A percentile compares a stretch with the other conserved stretches of the same genome.
Conservation (phyloP, 2,329 filamentous ascomycete genomes). For the Sclerotinia glacialis region DNA sequence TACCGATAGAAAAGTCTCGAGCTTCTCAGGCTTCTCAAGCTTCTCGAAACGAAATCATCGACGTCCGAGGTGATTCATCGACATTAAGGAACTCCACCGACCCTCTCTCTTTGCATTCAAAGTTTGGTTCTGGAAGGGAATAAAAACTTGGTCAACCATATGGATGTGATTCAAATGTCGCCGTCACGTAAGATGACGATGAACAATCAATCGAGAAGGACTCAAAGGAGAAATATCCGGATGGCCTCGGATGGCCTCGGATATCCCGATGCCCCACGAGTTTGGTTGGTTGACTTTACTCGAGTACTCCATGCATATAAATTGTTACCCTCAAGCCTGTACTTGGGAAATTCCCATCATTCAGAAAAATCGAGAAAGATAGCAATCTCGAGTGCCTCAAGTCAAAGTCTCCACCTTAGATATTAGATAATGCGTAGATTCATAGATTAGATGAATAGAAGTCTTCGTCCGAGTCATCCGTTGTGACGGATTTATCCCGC, state of each 20-base stretch:
- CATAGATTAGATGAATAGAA: too few relatives aligned
- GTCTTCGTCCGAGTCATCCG: not conserved
- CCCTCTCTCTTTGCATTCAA: not conserved
- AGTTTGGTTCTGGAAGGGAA: not conserved
- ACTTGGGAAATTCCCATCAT: not conserved
- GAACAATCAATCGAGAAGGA: too few relatives aligned
- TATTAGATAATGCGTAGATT: not conserved
- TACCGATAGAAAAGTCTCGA: not conserved
- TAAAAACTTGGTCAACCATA: not conserved
- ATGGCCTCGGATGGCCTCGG: not conserved
- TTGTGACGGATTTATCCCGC: too few relatives aligned
- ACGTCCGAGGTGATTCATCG: not conserved
- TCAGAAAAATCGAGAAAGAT: not conserved
- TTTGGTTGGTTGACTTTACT: not conserved
- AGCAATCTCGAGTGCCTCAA: not conserved
- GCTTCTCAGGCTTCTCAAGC: not conserved
- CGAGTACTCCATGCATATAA: not conserved
- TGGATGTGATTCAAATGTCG: not conserved
- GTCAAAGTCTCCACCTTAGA: not conserved
- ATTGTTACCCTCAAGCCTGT: not conserved
- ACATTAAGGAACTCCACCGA: not conserved
- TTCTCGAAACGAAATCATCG: conserved; percentile 11
- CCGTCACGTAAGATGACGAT: not conserved
- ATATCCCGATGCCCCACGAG: not conserved
- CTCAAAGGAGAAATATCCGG: not conserved